These are phyloP conservation scores for Aspergillus hortae DNA, from an alignment of 2,329 filamentous ascomycete species.

Conservation along the genomic window DNA sequence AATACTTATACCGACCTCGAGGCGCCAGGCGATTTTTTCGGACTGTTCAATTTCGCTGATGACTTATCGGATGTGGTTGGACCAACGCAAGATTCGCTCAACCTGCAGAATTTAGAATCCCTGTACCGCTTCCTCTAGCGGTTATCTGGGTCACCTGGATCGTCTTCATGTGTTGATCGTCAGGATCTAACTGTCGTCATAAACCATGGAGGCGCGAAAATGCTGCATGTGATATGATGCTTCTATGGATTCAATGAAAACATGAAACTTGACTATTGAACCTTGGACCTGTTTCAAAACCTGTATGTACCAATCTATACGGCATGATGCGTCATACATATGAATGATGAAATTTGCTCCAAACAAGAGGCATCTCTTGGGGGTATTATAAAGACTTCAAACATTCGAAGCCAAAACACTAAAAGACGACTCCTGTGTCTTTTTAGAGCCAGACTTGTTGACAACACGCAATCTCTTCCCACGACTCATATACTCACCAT, in stretches of 20 bases:
- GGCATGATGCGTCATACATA: no score
- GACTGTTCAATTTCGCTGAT: constrained; percentile 28
- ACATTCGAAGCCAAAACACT: neutral
- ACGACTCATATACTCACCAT: constrained; percentile 9
- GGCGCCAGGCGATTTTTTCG: constrained; percentile 24
- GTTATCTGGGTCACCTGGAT: neutral
- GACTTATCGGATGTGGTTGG: constrained; percentile 27
- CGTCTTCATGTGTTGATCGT: neutral
- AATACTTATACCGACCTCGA: constrained; percentile 8
- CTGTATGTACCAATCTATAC: no score
- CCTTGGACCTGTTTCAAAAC: no score
- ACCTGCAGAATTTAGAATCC: constrained; percentile 30
- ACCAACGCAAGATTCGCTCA: constrained; percentile 27
- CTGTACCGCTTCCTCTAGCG: constrained; percentile 27
- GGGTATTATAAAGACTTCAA: neutral
- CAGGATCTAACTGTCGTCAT: no score
- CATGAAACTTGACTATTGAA: no score
- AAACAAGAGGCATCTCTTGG: no score
- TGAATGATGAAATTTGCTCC: no score
- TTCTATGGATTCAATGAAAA: no score
- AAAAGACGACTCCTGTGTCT: neutral
- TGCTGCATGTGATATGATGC: no score
- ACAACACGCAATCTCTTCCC: neutral
- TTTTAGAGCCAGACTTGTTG: neutral
- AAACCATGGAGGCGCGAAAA: no score